Base-by-base conservation (phyloP, 1,284 basidiomycete genomes). In the Rhodotorula sp. region DNA sequence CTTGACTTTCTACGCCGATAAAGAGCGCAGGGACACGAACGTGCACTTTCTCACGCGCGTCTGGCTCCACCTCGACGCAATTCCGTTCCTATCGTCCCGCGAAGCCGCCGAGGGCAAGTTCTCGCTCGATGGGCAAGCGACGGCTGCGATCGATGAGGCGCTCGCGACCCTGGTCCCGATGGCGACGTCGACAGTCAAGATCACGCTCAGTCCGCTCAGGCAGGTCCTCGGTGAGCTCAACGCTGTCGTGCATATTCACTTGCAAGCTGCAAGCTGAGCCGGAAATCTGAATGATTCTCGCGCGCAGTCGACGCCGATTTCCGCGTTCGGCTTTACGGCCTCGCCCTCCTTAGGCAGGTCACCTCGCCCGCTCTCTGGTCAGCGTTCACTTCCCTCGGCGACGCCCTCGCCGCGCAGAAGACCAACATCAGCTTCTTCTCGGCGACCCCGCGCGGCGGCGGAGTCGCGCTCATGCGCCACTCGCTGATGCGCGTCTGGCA, bases 381-480 rank as follows among this genome's bases (percentile, higher is more conserved):
- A 48, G 38, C 66, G 18, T 71, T 71, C 60, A 14, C 43, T 5
- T 19, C 16, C 26, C 60, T 61, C 38, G 66, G 66, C 8, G 16
- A 28, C 7, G 56, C 66, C 1, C 69, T 71, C 31, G 66, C 55
- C 5, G 28, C n/a, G 18, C 66, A 60, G 7, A 70, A 70, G 59
- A 56, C 63, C 18, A 61, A 10, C 31, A 50, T 71, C 16, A 60
- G 62, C 12, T 71, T 71, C 66, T 71, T 71, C 55, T 71, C 69
- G 38, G 69, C 69, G 4, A 71, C 69, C 2, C 69, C 69, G n/a
- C 50, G 69, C 7, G 69, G 69, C 2, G 69, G 69, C 14, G 69
- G 69, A 8, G 69, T 71, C 21, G 69, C 69, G 12, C 26, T 71
- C 5, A 71, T 71, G 69, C 54, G 69, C 16, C 69, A 71, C 45